Base-by-base conservation (phyloP, 768 basidiomycete genomes). In the Tricholomella constricta region DNA sequence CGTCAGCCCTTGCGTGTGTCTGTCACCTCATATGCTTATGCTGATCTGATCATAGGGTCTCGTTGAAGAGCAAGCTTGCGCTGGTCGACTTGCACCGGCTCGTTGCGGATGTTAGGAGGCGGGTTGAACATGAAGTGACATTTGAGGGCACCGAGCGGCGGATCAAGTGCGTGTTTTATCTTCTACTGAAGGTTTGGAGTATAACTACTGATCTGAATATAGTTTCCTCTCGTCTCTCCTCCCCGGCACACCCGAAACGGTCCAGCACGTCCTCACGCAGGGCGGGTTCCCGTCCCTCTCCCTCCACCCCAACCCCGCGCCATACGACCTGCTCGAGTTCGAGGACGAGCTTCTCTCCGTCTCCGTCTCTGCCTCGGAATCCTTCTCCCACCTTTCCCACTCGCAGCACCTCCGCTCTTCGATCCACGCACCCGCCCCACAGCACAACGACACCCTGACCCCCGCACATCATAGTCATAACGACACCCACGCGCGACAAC, bases 171-270 rank as follows among this genome's bases (percentile, higher is more conserved):
- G 80, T 62, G 25, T 27, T 42, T 52, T 52, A 53, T 17, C 29
- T 60, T 35, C 27, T 44, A 34, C 7, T 44, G 51, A 41, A 40
- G 20, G 40, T 49, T 20, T 27, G 1, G 8, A 9, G 19, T 42
- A 25, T 6, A 43, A 40, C 17, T 27, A 40, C 45, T 49, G 36
- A 43, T 41, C 3, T 29, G n/a, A 1, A 19, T 22, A 2, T 41
- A 89, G 88, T 62, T 93, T 94, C 66, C 65, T 86, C 15, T 81
- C 88, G 1, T 83, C 86, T 0, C 78, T 94, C 6, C 78, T 93
- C 9, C 91, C 91, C 2, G 82, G 86, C 32, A 91, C 89, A 0
- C 76, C 82, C 8, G 84, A 86, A 64, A 85, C 80, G 6, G 81
- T 86, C 10, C 80, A 86, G 42, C 83, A 88, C 63, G 81, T 88